Conservation (phyloP, 305 asterid species). For the Solanum hybrid region DNA sequence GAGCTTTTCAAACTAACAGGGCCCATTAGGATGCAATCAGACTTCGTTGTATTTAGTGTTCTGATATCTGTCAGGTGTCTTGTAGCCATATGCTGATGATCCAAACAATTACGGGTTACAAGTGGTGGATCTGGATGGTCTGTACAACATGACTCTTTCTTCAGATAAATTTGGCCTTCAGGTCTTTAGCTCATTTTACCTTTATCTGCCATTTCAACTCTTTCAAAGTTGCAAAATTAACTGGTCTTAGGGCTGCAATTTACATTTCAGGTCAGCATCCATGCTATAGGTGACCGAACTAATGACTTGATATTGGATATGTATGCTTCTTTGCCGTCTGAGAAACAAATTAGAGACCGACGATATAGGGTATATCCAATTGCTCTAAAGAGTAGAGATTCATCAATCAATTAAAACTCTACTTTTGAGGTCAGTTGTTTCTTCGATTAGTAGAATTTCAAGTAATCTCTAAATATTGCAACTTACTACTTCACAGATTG, state of each 20-base stretch:
- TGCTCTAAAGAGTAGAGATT: constrained; percentile 4
- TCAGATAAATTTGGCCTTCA: constrained; percentile 85
- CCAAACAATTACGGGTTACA: constrained; percentile 71
- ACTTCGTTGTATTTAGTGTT: constrained; percentile 1
- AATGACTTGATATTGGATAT: constrained; percentile 79
- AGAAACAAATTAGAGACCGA: constrained; percentile 65
- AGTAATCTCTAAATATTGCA: constrained; percentile 13
- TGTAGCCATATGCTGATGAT: constrained; percentile 72
- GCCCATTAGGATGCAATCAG: background rate
- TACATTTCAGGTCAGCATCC: constrained; percentile 65
- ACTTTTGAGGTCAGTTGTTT: background rate
- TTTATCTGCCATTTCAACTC: constrained; percentile 2
- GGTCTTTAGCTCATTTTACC: constrained; percentile 34
- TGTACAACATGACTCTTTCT: constrained; percentile 56
- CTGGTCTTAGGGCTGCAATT: background rate
- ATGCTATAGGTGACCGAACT: constrained; percentile 93
- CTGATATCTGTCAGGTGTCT: constrained; percentile 15
- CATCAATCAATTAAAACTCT: constrained; percentile 8
- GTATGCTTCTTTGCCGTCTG: constrained; percentile 58
- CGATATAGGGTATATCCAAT: constrained; percentile 66
- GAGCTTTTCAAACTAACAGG: background rate
- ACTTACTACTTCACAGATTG: constrained; percentile 52
- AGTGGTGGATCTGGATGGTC: constrained; percentile 49
- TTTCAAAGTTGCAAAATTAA: background rate
- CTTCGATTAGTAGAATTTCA: constrained; percentile 4